A percentile compares a stretch with the other conserved stretches of the same genome.
Conservation (phyloP, 2,329 filamentous ascomycete species). For the Thielaviopsis euricoi region DNA sequence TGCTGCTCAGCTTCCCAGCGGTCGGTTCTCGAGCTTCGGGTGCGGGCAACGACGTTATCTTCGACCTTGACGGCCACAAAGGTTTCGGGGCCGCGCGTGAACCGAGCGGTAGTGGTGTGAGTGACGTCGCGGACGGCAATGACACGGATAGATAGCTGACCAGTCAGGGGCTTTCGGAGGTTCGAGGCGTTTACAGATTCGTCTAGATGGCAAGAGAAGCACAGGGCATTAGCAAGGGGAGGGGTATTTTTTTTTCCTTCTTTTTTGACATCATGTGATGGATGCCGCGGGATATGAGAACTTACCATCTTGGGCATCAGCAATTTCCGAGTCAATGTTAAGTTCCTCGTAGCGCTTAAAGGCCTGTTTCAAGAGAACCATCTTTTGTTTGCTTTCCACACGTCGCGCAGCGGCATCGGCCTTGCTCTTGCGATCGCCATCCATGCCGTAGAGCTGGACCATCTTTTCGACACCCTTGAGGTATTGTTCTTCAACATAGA, state of each 20-base stretch:
- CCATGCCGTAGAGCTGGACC: constrained; percentile 93
- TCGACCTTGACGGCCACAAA: constrained; percentile 95
- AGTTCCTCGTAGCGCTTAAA: constrained; percentile 94
- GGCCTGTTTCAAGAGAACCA: constrained; percentile 85
- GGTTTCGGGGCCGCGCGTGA: constrained; percentile 82
- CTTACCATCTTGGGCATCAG: constrained; percentile 68
- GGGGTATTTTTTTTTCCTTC: too few relatives aligned
- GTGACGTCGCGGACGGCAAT: constrained; percentile 87
- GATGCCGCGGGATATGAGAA: too few relatives aligned
- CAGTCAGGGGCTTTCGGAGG: constrained; percentile 86
- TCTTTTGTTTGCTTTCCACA: constrained; percentile 96
- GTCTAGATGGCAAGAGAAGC: constrained; percentile 36
- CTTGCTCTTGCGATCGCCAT: constrained; percentile 90
- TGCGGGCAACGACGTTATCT: constrained; percentile 78
- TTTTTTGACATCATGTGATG: too few relatives aligned
- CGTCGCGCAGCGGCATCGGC: constrained; percentile 78
- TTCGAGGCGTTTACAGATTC: constrained; percentile 94
- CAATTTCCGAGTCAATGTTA: constrained; percentile 76
- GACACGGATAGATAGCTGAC: constrained; percentile 73
- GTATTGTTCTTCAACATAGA: constrained; percentile 97
- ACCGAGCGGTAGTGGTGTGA: constrained; percentile 69
- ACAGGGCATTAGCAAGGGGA: neutral
- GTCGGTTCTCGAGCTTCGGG: constrained; percentile 70
- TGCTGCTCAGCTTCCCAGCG: constrained; percentile 85
- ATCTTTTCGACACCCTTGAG: constrained; percentile 98